These are phyloP conservation scores for Nicotiana benthamiana DNA, from an alignment of 257 asterid genomes.

Conservation along the genomic window DNA sequence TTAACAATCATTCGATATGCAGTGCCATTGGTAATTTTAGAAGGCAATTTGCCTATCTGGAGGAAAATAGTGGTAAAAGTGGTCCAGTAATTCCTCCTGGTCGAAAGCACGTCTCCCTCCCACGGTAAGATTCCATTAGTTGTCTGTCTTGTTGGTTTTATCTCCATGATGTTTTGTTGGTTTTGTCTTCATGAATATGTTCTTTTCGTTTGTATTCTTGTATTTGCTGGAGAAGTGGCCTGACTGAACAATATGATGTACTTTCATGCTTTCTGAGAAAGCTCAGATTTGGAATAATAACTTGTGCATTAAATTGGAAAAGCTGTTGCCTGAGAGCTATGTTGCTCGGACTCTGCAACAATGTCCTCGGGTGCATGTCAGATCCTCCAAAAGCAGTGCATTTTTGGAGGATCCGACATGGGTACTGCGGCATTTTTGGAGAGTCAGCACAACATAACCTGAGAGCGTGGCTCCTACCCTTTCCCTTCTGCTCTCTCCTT, in stretches of 20 bases:
- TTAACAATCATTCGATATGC: constrained; percentile 15
- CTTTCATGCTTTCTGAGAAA: background rate
- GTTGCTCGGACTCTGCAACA: no score
- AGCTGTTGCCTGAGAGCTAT: background rate
- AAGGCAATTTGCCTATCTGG: constrained; percentile 79
- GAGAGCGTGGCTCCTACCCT: no score
- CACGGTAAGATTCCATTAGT: constrained; percentile 44
- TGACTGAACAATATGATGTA: background rate
- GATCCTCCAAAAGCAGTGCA: no score
- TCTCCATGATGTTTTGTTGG: background rate
- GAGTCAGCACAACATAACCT: no score
- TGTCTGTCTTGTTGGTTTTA: background rate
- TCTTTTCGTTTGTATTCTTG: background rate
- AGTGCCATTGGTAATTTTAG: constrained; percentile 81
- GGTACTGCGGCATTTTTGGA: no score
- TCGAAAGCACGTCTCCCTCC: constrained; percentile 80
- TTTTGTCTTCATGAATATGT: background rate
- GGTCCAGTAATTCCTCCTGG: constrained; percentile 75
- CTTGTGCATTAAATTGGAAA: background rate
- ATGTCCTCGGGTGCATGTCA: no score
- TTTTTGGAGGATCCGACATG: no score
- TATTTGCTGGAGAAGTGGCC: background rate
- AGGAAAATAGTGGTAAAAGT: constrained; percentile 68
- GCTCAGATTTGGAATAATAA: background rate
- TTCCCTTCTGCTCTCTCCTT: background rate